Evolutionary conservation across 2,329 filamentous ascomycete genomes (phyloP), one percentile per base, ranked within the genome.

Genomic region (Ascochyta viciae-villosae): DNA sequence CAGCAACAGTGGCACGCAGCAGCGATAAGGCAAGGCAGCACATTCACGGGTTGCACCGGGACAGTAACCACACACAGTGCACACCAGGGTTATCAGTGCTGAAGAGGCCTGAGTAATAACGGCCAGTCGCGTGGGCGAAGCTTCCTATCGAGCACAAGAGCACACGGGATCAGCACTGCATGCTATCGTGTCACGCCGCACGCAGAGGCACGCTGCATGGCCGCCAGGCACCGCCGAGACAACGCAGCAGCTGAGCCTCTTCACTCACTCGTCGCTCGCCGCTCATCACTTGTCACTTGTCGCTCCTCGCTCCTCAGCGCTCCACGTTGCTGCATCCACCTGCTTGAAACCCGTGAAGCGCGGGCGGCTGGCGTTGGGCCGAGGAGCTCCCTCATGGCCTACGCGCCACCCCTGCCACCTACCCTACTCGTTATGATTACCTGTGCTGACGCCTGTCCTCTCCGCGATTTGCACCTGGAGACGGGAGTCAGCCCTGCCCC

Each of bases 51-150:
- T 48, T 34, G 50, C 50, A 41, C 46, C 47, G 55, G 50, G 45
- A 41, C 12, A 26, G 50, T 41, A 52, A 50, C 31, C 43, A 38
- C 47, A 41, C 24, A 33, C 16, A 16, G 16, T 16, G 16, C 38
- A 43, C 33, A 35, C 33, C 3, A 60, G 60, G 53, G 64, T 47
- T 60, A 63, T 62, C 57, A 49, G 60, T 44, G 43, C 40, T 47
- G 54, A 64, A 62, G 58, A 58, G 24, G 27, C 35, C 42, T 48
- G 53, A 57, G 53, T 60, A 61, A 55, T 26, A 26, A 26, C 24
- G 5, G 24, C 23, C 54, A 48, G 61, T 61, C 59, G 66, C 66
- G 67, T 68, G 66, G 65, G 62, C 59, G 45, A 37, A 37, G 31
- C 50, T 60, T 24, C 43, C 57, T 55, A 55, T 53, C 50, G 40